Evolutionary conservation across 2,329 filamentous ascomycete genomes (phyloP), one percentile per base, ranked within the genome.

Genomic region (Microascus cirrosus): DNA sequence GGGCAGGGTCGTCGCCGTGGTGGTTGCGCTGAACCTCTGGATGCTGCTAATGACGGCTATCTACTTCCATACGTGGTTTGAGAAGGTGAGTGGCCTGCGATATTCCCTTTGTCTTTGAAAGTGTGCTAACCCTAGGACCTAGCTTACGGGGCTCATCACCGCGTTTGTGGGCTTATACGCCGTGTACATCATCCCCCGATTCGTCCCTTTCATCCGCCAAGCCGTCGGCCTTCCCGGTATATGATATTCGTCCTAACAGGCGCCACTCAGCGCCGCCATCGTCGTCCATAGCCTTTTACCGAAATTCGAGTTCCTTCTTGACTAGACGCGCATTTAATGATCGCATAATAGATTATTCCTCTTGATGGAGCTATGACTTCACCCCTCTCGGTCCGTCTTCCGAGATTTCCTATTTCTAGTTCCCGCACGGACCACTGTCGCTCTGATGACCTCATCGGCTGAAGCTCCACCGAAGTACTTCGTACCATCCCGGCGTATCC

Each of bases 11-110:
- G 81, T 85, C 61, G 72, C 79, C 25, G 78, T 67, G 0, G 83
- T 96, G 28, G 80, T 87, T 20, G 84, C 72, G 0, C 66, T 96
- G 67, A 90, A 86, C 67, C 82, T 86, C 76, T 97, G 94, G 90
- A 99, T 99, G 94, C 72, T 99, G 69, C 78, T 97, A 61, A 99
- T 99, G 94, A 99, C 94, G 48, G 92, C 92, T 2, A 92, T 95
- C 45, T 99, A 93, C 78, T 99, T 99, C 67, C 94, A 99, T 71
- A 99, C 94, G 0, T 97, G 93, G 92, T 86, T 95, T 65, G 94
- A 99, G 76, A 99, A 97, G 86, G 87, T 89, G 65, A 66, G 78
- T 69, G 34, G 11, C 22, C 45, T 24, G 22, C 45, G 45, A 8
- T 28, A 11, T 20, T n/a, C 56, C 20, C 3, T 28, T n/a, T 20